Evolutionary conservation across 1,284 basidiomycete species (phyloP), one percentile per base, ranked within the genome.

Genomic region (Ceratobasidium sp.): DNA sequence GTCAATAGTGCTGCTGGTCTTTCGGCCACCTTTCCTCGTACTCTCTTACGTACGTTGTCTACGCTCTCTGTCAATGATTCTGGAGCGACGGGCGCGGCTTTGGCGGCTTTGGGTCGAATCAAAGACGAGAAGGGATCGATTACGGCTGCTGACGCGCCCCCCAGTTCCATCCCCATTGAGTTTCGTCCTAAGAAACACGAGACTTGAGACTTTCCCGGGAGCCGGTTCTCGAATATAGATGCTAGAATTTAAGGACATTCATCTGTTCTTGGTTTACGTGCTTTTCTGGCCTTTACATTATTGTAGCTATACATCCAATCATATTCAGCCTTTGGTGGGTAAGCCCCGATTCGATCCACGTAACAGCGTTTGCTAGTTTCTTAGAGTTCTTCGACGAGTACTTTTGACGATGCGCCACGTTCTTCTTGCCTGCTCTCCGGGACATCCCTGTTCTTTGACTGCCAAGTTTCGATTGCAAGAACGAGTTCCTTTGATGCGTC

Each of bases 21-120:
- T 8, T 17, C 57, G 22, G 42, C 42, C 25, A 52, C 47, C 3
- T 40, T 64, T 15, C 60, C 60, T 15, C 60, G 60, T 15, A 64
- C 60, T 13, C 27, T 64, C 34, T 77, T 93, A 72, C 84, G 91
- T 54, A 93, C 91, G 7, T 81, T 93, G 27, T 92, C 90, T 35
- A 93, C 91, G 0, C 89, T 92, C 58, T 92, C 90, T 2, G 91
- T 93, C 72, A 88, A 92, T 75, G 90, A 92, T 31, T 25, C 62
- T 20, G 68, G 47, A n/a, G 54, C 78, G 87, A 85, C 74, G 82
- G 80, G n/a, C 86, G 89, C 50, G 34, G 60, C 57, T 50, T 52
- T 89, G 52, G 87, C 85, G 27, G 85, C 85, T 38, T 83, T 88
- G 69, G 86, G 85, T 29, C 34, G 45, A 35, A 64, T 52, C 49